Evolutionary conservation across 2,329 filamentous ascomycete species (phyloP), one percentile per base, ranked within the genome.

Genomic region (Neopestalotiopsis rosae): DNA sequence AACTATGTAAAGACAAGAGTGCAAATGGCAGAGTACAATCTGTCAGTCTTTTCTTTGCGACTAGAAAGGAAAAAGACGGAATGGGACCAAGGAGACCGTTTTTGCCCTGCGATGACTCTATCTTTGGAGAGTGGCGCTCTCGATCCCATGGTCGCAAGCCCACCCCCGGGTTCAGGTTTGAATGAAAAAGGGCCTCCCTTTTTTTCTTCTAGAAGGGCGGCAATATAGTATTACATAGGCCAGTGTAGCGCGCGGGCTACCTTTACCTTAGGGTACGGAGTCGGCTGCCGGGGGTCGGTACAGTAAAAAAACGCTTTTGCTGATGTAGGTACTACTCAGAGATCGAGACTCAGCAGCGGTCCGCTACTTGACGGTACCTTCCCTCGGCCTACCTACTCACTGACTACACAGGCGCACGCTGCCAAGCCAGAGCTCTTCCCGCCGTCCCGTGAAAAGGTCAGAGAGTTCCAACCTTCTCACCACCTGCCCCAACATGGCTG

Each of bases 281-380:
- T 62, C 59, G 59, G 59, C 32, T 62, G 59, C 59, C 59, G 30
- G 59, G 59, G 59, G 59, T 61, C 32, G 32, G 32, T 42, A 38
- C 24, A 62, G 45, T 52, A 24, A 52, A 52, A 52, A n/a, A 52
- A 52, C 45, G n/a, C 45, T 17, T 28, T 28, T 52, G 17, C 20
- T 17, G 45, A 20, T 52, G 45, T 28, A 28, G 24, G 24, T 52
- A 52, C 20, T 38, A 38, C 34, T 38, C 20, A 14, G n/a, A 10
- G n/a, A 52, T 9, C 45, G 45, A 52, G 45, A n/a, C 45, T 52
- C 45, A 52, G 45, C 45, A 52, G 45, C 45, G 45, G 45, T n/a
- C 45, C 45, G 45, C 45, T 52, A 52, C 45, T 20, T 52, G 45
- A 20, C 45, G 20, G 45, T 52, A 52, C 45, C 45, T 52, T 20